Percentiles rank a stretch among this genome's conserved stretches.
Conservation (phyloP, 2,329 filamentous ascomycete genomes). For the Cyanodermella asteris region DNA sequence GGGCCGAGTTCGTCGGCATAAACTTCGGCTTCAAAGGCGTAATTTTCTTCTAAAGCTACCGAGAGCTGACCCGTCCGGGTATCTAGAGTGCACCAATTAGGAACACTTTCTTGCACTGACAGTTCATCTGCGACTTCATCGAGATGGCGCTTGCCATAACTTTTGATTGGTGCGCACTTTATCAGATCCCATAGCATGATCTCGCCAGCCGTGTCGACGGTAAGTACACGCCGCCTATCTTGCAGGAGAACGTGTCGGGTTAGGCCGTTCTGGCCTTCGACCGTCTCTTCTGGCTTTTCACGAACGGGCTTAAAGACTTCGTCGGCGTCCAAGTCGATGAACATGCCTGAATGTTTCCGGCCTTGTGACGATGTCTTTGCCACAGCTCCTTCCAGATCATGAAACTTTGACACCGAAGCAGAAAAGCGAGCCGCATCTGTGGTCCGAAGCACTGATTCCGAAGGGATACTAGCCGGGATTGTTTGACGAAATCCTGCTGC, state of each 20-base stretch:
- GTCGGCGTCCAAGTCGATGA: slow-evolving; percentile 26
- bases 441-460: slow-evolving; percentile 41
- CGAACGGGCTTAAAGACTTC: slow-evolving; percentile 42
- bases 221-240: slow-evolving; percentile 72
- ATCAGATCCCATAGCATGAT: slow-evolving; percentile 89
- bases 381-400: slow-evolving; percentile 34
- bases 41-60: slow-evolving; percentile 78
- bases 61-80: slow-evolving; percentile 80
- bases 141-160: slow-evolving; percentile 84
- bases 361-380: slow-evolving; percentile 25
- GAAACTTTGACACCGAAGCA: slow-evolving; percentile 25
- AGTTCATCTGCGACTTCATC: slow-evolving; percentile 77
- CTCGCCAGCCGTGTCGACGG: slow-evolving; percentile 83
- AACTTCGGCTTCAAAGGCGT: slow-evolving; percentile 92
- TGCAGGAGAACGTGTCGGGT: slow-evolving; percentile 87
- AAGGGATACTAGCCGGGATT: slow-evolving; percentile 16
- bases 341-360: slow-evolving; percentile 35
- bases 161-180: slow-evolving; percentile 69
- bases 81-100: slow-evolving; percentile 91
- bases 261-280: slow-evolving; percentile 85
- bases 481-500: no score
- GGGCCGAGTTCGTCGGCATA: slow-evolving; percentile 77
- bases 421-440: slow-evolving; percentile 70
- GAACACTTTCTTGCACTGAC: slow-evolving; percentile 72
- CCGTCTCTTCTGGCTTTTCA: slow-evolving; percentile 51